phyloP scores from a whole-genome alignment of 2,329 filamentous ascomycete genomes.

The Paraconiothyrium brasiliense region DNA sequence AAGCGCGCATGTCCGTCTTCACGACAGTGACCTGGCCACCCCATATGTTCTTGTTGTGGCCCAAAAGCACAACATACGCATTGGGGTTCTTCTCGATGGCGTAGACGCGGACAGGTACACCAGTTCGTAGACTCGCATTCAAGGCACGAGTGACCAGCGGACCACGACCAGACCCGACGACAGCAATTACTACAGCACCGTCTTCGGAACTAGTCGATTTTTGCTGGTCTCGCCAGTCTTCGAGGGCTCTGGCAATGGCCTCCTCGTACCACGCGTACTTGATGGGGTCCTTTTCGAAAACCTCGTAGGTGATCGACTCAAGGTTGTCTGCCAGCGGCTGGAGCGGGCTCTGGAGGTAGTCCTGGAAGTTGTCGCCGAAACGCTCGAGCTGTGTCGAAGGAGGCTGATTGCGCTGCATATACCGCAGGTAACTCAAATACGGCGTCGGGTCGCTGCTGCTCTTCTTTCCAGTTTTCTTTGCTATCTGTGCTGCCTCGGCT shows the following conservation, averaged over 20 bases:
- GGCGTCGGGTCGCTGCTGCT: conserved; percentile 65
- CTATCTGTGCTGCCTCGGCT: conserved; percentile 67
- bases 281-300: conserved; percentile 97
- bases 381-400: conserved; percentile 69
- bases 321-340: conserved; percentile 96
- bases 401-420: conserved; percentile 84
- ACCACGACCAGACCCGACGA: conserved; percentile 91
- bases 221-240: conserved; percentile 76
- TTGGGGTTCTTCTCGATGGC: conserved; percentile 99
- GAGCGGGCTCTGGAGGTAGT: conserved; percentile 93
- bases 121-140: conserved; percentile 77
- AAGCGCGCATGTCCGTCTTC: conserved; percentile 96
- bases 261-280: conserved; percentile 97
- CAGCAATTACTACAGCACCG: conserved; percentile 82
- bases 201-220: conserved; percentile 78
- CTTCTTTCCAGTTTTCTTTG: conserved; percentile 53
- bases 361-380: conserved; percentile 80
- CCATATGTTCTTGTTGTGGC: conserved; percentile 86
- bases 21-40: conserved; percentile 81
- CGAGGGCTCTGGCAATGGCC: conserved; percentile 81
- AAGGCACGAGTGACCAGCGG: conserved; percentile 90
- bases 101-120: conserved; percentile 84
- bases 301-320: conserved; percentile 96
- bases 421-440: conserved; percentile 82
- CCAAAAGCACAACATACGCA: conserved; percentile 89